Percentiles rank a stretch among this genome's conserved stretches.
Conservation (phyloP, 2,329 filamentous ascomycete genomes). For the Hypoxylon sp. region DNA sequence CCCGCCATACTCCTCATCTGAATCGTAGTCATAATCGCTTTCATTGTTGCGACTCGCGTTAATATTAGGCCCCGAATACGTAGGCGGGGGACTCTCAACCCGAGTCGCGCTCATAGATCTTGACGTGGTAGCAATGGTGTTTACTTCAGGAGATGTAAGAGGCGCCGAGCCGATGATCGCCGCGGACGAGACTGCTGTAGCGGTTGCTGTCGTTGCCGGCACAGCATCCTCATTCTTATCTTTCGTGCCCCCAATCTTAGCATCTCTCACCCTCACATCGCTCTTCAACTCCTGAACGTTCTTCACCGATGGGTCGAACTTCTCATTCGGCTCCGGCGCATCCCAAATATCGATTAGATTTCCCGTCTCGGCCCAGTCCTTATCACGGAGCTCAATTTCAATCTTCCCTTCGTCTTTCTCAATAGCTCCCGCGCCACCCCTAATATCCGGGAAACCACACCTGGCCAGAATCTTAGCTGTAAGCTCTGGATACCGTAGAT, state of each 20-base stretch:
- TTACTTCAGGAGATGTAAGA: not conserved
- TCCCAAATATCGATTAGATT: slow-evolving; percentile 63
- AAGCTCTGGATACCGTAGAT: slow-evolving; percentile 67
- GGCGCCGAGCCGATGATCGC: slow-evolving; percentile 14
- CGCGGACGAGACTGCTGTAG: not conserved
- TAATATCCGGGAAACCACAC: slow-evolving; percentile 66
- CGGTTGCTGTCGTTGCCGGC: not conserved
- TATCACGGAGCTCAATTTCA: slow-evolving; percentile 54
- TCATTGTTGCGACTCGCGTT: not conserved
- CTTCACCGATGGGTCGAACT: slow-evolving; percentile 51
- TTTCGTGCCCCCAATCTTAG: slow-evolving; percentile 37
- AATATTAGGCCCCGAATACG: slow-evolving; percentile 3
- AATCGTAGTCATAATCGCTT: slow-evolving; percentile 44
- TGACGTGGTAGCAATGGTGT: not conserved
- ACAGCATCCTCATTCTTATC: slow-evolving; percentile 24
- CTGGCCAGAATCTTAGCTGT: slow-evolving; percentile 66
- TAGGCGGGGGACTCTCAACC: slow-evolving; percentile 23
- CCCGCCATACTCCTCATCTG: slow-evolving; percentile 53
- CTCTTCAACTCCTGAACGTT: slow-evolving; percentile 49
- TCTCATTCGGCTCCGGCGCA: slow-evolving; percentile 48
- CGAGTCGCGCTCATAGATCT: slow-evolving; percentile 19
- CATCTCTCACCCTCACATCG: slow-evolving; percentile 40
- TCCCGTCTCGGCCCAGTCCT: slow-evolving; percentile 54
- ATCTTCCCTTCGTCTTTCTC: slow-evolving; percentile 64
- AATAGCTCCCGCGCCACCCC: slow-evolving; percentile 61